These are phyloP conservation scores for Teratosphaeria nubilosa DNA, from an alignment of 2,329 filamentous ascomycete genomes.

Conservation along the genomic window DNA sequence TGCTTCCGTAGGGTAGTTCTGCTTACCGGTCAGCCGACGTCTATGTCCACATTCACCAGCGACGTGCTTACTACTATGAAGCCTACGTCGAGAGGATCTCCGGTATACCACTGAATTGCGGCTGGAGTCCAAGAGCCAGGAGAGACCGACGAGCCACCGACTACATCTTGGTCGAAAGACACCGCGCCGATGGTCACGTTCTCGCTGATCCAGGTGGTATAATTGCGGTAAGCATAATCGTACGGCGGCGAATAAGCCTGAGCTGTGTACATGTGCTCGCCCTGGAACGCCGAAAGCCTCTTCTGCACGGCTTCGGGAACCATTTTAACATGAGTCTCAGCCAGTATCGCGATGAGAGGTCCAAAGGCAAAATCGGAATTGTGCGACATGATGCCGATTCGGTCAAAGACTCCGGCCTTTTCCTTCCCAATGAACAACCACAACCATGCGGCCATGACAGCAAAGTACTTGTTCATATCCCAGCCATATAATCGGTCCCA, in stretches of 20 bases:
- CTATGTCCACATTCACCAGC: background rate
- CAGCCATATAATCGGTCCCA: conserved; percentile 56
- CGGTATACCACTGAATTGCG: background rate
- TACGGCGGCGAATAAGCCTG: background rate
- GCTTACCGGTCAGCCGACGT: background rate
- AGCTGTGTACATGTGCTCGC: background rate
- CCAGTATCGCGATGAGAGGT: background rate
- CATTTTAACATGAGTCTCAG: background rate
- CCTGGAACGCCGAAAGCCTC: background rate
- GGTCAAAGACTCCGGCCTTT: conserved; percentile 23
- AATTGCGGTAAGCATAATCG: background rate
- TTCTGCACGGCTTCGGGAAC: background rate
- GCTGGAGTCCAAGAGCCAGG: background rate
- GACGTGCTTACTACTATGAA: background rate
- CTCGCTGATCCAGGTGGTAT: background rate
- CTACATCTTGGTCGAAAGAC: background rate
- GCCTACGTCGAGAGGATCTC: background rate
- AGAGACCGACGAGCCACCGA: background rate
- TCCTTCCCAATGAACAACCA: conserved; percentile 48
- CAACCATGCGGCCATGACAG: conserved; percentile 48
- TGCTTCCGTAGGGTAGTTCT: background rate
- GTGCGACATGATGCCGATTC: conserved; percentile 18
- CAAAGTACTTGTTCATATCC: conserved; percentile 53
- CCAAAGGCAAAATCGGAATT: background rate
- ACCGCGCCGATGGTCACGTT: background rate